A percentile compares a stretch with the other conserved stretches of the same genome.
Evolutionary conservation across 2,329 filamentous ascomycete species (phyloP).

Genomic region (Grosmannia clavigera): DNA sequence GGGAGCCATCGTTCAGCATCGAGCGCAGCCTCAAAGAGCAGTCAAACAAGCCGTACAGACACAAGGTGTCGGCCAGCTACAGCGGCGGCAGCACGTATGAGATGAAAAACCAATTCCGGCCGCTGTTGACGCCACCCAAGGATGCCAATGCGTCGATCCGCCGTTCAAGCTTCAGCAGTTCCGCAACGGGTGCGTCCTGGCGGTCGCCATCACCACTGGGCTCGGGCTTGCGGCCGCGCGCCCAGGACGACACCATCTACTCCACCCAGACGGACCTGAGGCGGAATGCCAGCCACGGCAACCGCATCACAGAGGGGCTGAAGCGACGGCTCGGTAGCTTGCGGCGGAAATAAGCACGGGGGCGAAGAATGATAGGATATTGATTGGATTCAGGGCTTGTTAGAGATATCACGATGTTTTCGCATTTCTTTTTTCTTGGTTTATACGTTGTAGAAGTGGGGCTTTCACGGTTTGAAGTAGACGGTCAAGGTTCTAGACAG

Average conservation of each 20-base stretch:
- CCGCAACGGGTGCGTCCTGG: constrained; percentile 10
- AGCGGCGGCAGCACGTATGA: neutral
- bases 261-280: constrained; percentile 17
- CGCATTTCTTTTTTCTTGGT: no score
- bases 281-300: constrained; percentile 30
- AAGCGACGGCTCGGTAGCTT: constrained; percentile 42
- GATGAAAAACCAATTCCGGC: constrained; percentile 1
- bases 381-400: no score
- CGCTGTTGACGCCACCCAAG: constrained; percentile 10
- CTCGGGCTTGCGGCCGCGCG: neutral
- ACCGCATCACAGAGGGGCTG: constrained; percentile 35
- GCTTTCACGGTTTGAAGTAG: neutral
- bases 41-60: constrained; percentile 20
- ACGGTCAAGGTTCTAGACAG: neutral
- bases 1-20: constrained; percentile 60
- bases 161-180: constrained; percentile 33
- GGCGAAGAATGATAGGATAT: neutral
- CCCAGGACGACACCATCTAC: constrained; percentile 2
- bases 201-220: neutral
- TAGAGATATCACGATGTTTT: no score
- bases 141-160: constrained; percentile 18
- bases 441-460: no score
- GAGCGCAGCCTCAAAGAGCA: constrained; percentile 55
- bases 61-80: constrained; percentile 14
- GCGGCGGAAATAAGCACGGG: constrained; percentile 23